Evolutionary conservation across 257 asterid genomes (phyloP), one percentile per base, ranked within the genome.

Genomic region (Plectranthus barbatus): DNA sequence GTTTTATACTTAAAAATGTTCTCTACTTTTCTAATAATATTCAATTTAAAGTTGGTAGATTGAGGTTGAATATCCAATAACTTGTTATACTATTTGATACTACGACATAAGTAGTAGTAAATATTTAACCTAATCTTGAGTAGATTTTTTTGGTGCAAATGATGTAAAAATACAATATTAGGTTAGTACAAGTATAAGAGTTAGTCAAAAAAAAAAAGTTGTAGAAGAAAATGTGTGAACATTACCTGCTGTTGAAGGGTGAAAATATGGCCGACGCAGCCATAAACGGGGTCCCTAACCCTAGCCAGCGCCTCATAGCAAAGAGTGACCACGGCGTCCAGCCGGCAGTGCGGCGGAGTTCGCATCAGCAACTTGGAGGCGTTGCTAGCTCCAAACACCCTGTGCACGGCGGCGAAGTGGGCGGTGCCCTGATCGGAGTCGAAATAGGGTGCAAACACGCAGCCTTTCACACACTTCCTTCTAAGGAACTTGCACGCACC

Each of bases 381-480:
- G 67, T 85, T 85, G 83, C 93, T 85, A 0, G 93, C 89, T 5
- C 93, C 93, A 42, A 85, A 85, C 69, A 82, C 93, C 77, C 80
- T 45, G 34, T 85, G 93, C 68, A 85, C 86, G 36, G 93, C 84
- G 42, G 93, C 86, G 74, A 85, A 85, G 69, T 80, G 86, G 61
- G 83, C 64, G 31, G 89, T 42, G 55, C 93, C 89, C 33, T 85
- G 89, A 4, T 85, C 87, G 3, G 89, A 74, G 79, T 82, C 89
- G 55, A 85, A 85, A 54, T 82, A 78, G 0, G 89, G 89, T 7
- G 93, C 93, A 23, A 85, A 85, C 1, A 85, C 21, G 79, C 89
- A 85, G 2, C 85, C 80, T 57, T 40, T 72, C 6, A 82, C 79
- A 37, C 93, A 85, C 60, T 85, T 85, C 76, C 93, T 60, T 18